Evolutionary conservation across 306 rosid genomes (phyloP).

Genomic region (Medicago lupulina): DNA sequence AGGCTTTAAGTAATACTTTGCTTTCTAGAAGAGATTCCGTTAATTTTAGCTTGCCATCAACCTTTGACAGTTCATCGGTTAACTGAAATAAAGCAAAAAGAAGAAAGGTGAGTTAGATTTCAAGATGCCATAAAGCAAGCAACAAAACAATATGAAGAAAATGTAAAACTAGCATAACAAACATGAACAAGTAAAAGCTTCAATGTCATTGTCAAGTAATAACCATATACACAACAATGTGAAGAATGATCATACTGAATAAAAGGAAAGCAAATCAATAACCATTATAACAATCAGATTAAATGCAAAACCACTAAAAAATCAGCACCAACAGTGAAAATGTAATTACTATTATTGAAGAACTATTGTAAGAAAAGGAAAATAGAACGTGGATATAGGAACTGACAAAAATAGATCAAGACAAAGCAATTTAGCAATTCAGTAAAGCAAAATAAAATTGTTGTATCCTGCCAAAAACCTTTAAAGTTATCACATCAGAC

Average conservation of each 20-base stretch:
- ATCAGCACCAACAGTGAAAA: constrained; percentile 12
- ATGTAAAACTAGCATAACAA: constrained; percentile 10
- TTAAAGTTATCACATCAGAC: background rate
- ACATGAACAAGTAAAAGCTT: constrained; percentile 30
- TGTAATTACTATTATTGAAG: constrained; percentile 15
- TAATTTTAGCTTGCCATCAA: constrained; percentile 85
- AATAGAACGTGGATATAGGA: constrained; percentile 14
- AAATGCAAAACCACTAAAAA: constrained; percentile 28
- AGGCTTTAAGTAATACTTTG: constrained; percentile 65
- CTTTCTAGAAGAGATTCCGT: constrained; percentile 92
- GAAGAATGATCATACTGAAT: constrained; percentile 9
- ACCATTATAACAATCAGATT: background rate
- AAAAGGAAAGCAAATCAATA: background rate
- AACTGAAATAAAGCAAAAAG: constrained; percentile 56
- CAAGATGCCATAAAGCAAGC: constrained; percentile 26
- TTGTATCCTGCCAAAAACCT: background rate
- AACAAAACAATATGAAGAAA: constrained; percentile 24
- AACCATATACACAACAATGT: constrained; percentile 10
- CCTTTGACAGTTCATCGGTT: constrained; percentile 87
- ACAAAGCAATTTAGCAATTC: constrained; percentile 3
- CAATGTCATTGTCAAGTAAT: background rate
- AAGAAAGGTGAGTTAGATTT: constrained; percentile 38
- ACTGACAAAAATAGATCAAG: constrained; percentile 3
- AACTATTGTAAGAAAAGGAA: constrained; percentile 4
- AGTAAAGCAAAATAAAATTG: background rate